Evolutionary conservation across 2,329 filamentous ascomycete genomes (phyloP).

Genomic region (Meredithiella fracta): DNA sequence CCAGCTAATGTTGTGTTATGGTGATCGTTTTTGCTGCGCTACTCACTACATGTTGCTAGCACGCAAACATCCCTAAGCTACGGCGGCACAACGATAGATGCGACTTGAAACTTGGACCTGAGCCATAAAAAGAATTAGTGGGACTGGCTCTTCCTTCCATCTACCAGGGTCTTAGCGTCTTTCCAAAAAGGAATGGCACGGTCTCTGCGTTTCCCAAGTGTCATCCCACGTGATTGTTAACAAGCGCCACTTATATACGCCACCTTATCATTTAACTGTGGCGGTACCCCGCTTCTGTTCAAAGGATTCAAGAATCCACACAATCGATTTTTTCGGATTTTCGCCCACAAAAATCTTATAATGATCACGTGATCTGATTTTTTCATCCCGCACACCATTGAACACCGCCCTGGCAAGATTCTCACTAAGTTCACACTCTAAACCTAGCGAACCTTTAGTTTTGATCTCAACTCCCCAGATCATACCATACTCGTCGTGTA

Average conservation of each 20-base stretch:
- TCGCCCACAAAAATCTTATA: constrained; percentile 14
- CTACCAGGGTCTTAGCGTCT: constrained; percentile 10
- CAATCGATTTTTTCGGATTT: constrained; percentile 10
- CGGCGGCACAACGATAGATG: background rate
- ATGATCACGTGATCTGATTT: constrained; percentile 12
- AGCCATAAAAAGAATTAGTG: constrained; percentile 11
- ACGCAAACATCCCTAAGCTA: no score
- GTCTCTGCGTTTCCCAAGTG: background rate
- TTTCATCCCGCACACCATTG: constrained; percentile 12
- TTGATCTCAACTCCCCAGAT: constrained; percentile 15
- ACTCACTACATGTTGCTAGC: no score
- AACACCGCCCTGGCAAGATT: constrained; percentile 12
- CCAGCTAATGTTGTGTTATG: no score
- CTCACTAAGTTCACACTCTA: constrained; percentile 15
- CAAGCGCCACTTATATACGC: constrained; percentile 6
- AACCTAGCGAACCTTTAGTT: constrained; percentile 14
- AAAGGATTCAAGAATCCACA: constrained; percentile 5
- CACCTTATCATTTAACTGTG: background rate
- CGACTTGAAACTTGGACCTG: constrained; percentile 4
- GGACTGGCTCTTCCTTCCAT: constrained; percentile 9
- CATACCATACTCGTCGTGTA: constrained; percentile 15
- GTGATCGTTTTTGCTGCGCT: no score
- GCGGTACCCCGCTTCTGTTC: constrained; percentile 7
- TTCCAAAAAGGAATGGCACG: constrained; percentile 1
- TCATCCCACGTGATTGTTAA: constrained; percentile 11